phyloP scores from a whole-genome alignment of 768 basidiomycete species.

The Pleurotus sapidus region DNA sequence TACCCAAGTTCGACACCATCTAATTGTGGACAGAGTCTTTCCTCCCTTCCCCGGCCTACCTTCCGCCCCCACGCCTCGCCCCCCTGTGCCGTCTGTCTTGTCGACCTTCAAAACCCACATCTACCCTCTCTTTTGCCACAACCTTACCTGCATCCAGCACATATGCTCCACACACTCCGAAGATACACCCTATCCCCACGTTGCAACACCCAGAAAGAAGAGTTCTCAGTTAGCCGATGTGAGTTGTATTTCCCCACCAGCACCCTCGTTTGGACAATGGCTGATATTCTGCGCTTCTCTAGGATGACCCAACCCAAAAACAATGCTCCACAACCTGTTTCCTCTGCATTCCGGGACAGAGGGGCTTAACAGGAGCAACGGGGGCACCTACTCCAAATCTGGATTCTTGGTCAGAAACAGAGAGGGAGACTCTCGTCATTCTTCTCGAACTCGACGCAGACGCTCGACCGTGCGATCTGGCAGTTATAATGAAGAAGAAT shows the following conservation, averaged over 20 bases:
- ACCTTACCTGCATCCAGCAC: constrained; percentile 45
- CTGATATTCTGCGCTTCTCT: no score
- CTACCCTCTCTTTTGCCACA: constrained; percentile 50
- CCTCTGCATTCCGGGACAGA: no score
- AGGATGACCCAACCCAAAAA: no score
- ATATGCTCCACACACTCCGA: constrained; percentile 51
- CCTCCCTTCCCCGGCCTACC: constrained; percentile 10
- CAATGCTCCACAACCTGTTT: no score
- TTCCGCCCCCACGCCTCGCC: neutral
- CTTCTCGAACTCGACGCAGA: constrained; percentile 44
- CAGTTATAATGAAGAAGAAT: constrained; percentile 50
- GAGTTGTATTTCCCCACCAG: no score
- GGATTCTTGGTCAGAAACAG: no score
- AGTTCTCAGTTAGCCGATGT: constrained; percentile 3
- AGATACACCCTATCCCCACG: constrained; percentile 11
- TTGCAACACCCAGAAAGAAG: constrained; percentile 17
- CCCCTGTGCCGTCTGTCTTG: neutral
- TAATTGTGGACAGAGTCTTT: constrained; percentile 21
- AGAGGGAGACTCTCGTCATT: constrained; percentile 2
- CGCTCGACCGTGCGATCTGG: constrained; percentile 50
- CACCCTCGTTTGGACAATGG: no score
- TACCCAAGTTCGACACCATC: no score
- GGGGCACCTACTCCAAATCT: no score
- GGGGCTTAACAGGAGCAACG: no score
- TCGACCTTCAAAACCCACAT: neutral